phyloP scores from a whole-genome alignment of 2,329 filamentous ascomycete species.

The Aspergillus aculeatinus region DNA sequence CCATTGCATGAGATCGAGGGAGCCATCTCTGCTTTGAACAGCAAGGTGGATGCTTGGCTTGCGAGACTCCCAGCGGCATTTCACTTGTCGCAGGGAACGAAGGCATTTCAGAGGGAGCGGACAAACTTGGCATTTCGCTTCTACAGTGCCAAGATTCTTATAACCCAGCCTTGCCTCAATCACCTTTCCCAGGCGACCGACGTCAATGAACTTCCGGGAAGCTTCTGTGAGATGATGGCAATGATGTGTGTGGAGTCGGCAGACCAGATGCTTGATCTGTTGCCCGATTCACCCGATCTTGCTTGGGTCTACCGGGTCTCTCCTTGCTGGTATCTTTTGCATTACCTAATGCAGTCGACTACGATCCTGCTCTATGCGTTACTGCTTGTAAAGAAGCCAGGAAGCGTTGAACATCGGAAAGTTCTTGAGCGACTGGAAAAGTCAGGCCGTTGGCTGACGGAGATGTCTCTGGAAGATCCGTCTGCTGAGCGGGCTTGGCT shows the following conservation, averaged over 20 bases:
- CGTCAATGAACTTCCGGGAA: conserved; percentile 24
- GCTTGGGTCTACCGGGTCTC: conserved; percentile 31
- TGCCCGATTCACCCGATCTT: conserved; percentile 36
- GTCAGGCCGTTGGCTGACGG: conserved; percentile 36
- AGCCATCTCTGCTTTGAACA: conserved; percentile 35
- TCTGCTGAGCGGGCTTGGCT: conserved; percentile 37
- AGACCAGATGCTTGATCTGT: conserved; percentile 33
- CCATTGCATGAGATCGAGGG: conserved; percentile 40
- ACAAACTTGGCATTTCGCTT: conserved; percentile 42
- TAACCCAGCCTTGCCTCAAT: conserved; percentile 46
- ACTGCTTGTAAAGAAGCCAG: conserved; percentile 32
- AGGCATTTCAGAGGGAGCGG: conserved; percentile 33
- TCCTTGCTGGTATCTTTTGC: conserved; percentile 44
- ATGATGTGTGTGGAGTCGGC: conserved; percentile 38
- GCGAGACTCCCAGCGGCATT: conserved; percentile 39
- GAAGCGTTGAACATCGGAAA: conserved; percentile 27
- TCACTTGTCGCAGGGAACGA: conserved; percentile 30
- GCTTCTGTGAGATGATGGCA: conserved; percentile 36
- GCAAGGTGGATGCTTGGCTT: conserved; percentile 40
- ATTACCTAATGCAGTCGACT: conserved; percentile 43
- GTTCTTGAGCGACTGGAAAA: conserved; percentile 35
- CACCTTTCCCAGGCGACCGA: conserved; percentile 33
- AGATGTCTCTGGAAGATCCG: conserved; percentile 35
- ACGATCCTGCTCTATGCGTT: conserved; percentile 40
- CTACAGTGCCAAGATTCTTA: conserved; percentile 44